Evolutionary conservation across 306 rosid species (phyloP).

Genomic region (Lotus japonicus): DNA sequence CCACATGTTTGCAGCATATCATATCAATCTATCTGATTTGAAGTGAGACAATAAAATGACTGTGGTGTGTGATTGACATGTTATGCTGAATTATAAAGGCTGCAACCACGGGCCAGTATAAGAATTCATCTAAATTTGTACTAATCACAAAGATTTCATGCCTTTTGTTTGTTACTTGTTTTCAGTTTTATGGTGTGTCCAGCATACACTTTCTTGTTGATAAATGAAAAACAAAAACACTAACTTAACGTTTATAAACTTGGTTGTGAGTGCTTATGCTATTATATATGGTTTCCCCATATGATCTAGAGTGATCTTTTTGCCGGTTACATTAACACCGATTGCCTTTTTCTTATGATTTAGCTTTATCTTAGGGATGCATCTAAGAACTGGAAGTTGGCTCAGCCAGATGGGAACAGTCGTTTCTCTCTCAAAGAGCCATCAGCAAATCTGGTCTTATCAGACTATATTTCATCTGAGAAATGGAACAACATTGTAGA

Average conservation of each 20-base stretch:
- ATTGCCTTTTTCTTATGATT: conserved; percentile 15
- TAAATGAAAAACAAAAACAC: neutral
- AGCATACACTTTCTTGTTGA: neutral
- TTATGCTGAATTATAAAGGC: neutral
- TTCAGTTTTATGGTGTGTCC: neutral
- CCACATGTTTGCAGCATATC: neutral
- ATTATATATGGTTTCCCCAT: neutral
- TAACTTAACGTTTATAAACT: neutral
- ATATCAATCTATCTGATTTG: neutral
- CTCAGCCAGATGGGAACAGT: conserved; percentile 57
- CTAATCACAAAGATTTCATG: neutral
- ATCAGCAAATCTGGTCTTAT: conserved; percentile 67
- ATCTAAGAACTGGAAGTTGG: conserved; percentile 76
- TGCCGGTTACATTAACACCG: conserved; percentile 21
- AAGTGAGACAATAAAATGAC: neutral
- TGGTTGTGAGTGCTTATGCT: neutral
- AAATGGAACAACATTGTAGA: conserved; percentile 76
- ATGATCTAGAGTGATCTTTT: conserved; percentile 5
- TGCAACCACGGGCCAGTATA: neutral
- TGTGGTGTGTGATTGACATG: neutral
- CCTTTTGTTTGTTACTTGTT: neutral
- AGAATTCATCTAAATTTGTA: neutral
- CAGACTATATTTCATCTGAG: conserved; percentile 73
- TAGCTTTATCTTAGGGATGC: conserved; percentile 84
- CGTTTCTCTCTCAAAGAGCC: conserved; percentile 67